Evolutionary conservation across 2,329 filamentous ascomycete species (phyloP), one percentile per base, ranked within the genome.

Genomic region (Phaeosphaeriaceae sp.): DNA sequence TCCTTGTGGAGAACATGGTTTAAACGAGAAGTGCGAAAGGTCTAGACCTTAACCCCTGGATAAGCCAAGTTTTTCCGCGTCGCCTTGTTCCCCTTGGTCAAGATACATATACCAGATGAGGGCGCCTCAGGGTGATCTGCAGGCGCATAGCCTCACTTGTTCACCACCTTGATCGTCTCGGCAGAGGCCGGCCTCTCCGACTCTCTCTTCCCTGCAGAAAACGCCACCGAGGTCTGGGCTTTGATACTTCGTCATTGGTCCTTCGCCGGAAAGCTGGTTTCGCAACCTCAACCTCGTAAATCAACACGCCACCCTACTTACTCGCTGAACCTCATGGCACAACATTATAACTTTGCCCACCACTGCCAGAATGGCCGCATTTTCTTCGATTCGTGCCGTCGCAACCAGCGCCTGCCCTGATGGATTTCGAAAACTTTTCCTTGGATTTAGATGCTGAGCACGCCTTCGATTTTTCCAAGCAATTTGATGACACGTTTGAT

Each of bases 231-330:
- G 12, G 12, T 3, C 16, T n/a, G 13, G 13, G 9, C 7, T n/a
- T 28, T 4, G 7, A 26, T n/a, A 20, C 3, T 17, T 15, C 33
- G 20, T 18, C 28, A 43, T 20, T 29, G 15, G 13, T 15, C 23
- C 16, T 20, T 41, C 33, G 6, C 13, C n/a, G n/a, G 11, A 26
- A 26, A 26, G 23, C 23, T 26, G 23, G 11, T 26, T 6, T 26
- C 6, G 23, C 23, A 11, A 11, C 7, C 37, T 9, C 47, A 40
- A 42, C 44, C 52, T 51, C 48, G 51, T 45, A 42, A 36, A 40
- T 48, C 50, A 50, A 32, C 34, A 8, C 30, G 29, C 46, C 42
- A 42, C 42, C 49, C 46, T 46, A 37, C 41, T 46, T 20, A 37
- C 41, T 46, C 16, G 23, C 11, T 52, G 43, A 56, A 46, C 49